Evolutionary conservation across 2,329 filamentous ascomycete species (phyloP).

Genomic region (Diaporthe sp.): DNA sequence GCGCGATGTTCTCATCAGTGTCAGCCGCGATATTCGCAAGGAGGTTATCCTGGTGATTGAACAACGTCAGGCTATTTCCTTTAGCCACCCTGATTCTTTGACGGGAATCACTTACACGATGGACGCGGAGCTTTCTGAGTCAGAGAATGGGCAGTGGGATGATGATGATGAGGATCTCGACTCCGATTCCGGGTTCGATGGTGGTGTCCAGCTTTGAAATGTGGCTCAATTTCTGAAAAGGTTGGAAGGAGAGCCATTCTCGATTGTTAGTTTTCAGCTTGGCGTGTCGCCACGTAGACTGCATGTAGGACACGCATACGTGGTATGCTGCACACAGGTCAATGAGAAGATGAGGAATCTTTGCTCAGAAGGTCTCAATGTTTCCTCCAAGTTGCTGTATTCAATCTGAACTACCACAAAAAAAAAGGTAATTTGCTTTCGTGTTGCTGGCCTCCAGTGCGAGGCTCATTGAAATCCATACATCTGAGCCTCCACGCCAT

Average conservation of each 20-base stretch:
- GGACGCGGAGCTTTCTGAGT: not conserved
- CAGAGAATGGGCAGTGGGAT: not conserved
- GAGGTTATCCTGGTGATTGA: conserved; percentile 27
- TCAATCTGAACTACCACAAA: not conserved
- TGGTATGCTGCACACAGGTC: no score
- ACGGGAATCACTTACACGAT: conserved; percentile 6
- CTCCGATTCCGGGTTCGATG: not conserved
- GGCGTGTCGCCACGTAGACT: no score
- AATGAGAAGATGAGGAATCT: not conserved
- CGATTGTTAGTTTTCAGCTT: not conserved
- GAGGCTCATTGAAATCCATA: not conserved
- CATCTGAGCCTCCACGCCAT: not conserved
- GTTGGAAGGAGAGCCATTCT: not conserved
- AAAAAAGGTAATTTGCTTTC: not conserved
- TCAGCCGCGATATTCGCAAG: not conserved
- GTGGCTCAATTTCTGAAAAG: not conserved
- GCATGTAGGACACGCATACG: no score
- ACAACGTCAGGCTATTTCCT: not conserved
- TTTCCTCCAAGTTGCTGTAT: not conserved
- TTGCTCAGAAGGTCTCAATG: not conserved
- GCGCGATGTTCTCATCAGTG: conserved; percentile 9
- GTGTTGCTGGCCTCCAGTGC: not conserved
- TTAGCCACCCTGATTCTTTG: conserved; percentile 22
- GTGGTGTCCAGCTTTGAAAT: not conserved
- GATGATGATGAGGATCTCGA: not conserved